A percentile compares a stretch with the other conserved stretches of the same genome.
phyloP scores from a whole-genome alignment of 768 basidiomycete species.

The Kwoniella sp. region DNA sequence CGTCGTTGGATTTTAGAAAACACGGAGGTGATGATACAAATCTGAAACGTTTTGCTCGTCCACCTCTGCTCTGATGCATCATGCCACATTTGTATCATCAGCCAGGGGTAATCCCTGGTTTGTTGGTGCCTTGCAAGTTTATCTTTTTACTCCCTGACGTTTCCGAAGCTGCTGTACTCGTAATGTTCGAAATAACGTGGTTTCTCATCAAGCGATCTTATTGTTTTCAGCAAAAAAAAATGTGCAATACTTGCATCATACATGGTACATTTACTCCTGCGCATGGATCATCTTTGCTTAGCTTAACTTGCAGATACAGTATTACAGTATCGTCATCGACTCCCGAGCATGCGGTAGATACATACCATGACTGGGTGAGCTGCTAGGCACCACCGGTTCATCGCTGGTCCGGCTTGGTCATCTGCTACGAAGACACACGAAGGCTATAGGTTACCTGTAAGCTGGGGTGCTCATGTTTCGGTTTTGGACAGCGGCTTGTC shows the following conservation, averaged over 20 bases:
- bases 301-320: too few species aligned
- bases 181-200: not conserved
- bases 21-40: conserved; percentile 1
- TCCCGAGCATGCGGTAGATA: too few species aligned
- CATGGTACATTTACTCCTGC: not conserved
- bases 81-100: not conserved
- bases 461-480: too few species aligned
- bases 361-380: too few species aligned
- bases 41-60: not conserved
- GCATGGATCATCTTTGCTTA: not conserved
- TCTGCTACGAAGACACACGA: too few species aligned
- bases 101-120: not conserved
- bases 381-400: too few species aligned
- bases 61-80: not conserved
- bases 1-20: not conserved
- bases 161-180: too few species aligned
- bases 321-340: not conserved
- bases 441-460: too few species aligned
- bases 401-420: too few species aligned
- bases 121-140: not conserved
- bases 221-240: not conserved
- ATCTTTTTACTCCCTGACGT: not conserved
- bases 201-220: not conserved
- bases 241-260: too few species aligned
- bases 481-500: too few species aligned